Base-by-base conservation (phyloP, 306 rosid species). In the Cucumis melo region DNA sequence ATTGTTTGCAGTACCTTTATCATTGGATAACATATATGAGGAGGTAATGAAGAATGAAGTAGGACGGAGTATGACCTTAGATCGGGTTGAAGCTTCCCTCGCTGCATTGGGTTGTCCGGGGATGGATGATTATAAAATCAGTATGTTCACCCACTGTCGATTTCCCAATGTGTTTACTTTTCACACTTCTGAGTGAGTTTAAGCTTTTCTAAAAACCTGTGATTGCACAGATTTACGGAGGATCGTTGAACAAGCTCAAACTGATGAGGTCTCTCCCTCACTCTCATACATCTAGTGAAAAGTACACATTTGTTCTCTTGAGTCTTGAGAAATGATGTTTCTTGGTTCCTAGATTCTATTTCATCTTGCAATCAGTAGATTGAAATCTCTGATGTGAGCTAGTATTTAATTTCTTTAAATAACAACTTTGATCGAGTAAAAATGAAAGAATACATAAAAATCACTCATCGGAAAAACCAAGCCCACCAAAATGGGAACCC, bases 41-140 rank as follows among this genome's bases (percentile, higher is more conserved):
- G 99, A 92, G 89, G 96, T 92, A 50, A 82, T 87, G 20, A 88
- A 94, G 82, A 90, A 86, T 76, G 95, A 87, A 87, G 80, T 73
- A 41, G 95, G 96, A 34, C 88, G 89, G 50, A 83, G 83, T 53
- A 80, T 87, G 89, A 92, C 96, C 58, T 50, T 81, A 16, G 96
- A 89, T 73, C 87, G 88, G 60, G 94, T 92, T 56, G 80, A 77
- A 86, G 92, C 87, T 80, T 82, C 86, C 76, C 97, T 94, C 75
- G 74, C 76, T 61, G 77, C 81, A 83, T 77, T 94, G 84, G 90
- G 96, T 23, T 86, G 91, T 66, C 34, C 89, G 78, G 32, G 78
- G 8, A 72, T 72, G 60, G 91, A 89, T 63, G 96, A 90, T 36
- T 90, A 83, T 77, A 79, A 83, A 78, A 60, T 89, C 42, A 96